phyloP scores from a whole-genome alignment of 371 early-diverging fungal species.

The Rhizomucor pusillus region DNA sequence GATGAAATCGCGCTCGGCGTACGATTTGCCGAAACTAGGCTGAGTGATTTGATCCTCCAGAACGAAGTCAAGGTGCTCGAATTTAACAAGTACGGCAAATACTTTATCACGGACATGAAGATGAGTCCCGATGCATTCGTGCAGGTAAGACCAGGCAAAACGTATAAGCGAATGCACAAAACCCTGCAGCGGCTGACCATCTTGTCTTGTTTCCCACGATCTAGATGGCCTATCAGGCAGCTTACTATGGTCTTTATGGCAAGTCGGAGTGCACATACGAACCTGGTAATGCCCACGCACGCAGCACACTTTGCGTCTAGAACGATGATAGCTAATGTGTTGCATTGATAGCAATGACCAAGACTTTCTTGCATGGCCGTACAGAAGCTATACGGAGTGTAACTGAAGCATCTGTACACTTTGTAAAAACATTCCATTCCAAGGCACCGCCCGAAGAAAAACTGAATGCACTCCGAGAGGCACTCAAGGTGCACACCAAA shows the following conservation, averaged over 20 bases:
- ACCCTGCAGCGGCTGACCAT: background rate
- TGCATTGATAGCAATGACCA: slow-evolving; percentile 63
- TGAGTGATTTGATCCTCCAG: slow-evolving; percentile 54
- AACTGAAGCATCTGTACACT: slow-evolving; percentile 65
- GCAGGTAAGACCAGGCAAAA: slow-evolving; percentile 40
- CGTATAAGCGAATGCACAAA: background rate
- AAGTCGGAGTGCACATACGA: slow-evolving; percentile 80
- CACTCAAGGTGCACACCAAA: slow-evolving; percentile 66
- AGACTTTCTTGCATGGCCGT: slow-evolving; percentile 78
- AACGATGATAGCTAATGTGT: background rate
- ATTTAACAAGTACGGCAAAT: slow-evolving; percentile 68
- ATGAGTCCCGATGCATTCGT: slow-evolving; percentile 79
- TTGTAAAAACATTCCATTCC: slow-evolving; percentile 74
- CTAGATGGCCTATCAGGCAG: slow-evolving; percentile 91
- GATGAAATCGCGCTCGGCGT: slow-evolving; percentile 42
- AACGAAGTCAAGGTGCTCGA: slow-evolving; percentile 66
- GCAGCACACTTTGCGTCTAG: background rate
- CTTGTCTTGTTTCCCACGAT: background rate
- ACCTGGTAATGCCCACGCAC: slow-evolving; percentile 30
- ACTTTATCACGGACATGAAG: slow-evolving; percentile 66
- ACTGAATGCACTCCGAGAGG: slow-evolving; percentile 50
- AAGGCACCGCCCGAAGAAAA: slow-evolving; percentile 38
- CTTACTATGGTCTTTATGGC: slow-evolving; percentile 85
- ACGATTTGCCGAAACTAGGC: slow-evolving; percentile 53
- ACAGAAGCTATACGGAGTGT: slow-evolving; percentile 90